These are phyloP conservation scores for Annulohypoxylon maeteangense DNA, from an alignment of 495 filamentous ascomycete species.

Conservation along the genomic window DNA sequence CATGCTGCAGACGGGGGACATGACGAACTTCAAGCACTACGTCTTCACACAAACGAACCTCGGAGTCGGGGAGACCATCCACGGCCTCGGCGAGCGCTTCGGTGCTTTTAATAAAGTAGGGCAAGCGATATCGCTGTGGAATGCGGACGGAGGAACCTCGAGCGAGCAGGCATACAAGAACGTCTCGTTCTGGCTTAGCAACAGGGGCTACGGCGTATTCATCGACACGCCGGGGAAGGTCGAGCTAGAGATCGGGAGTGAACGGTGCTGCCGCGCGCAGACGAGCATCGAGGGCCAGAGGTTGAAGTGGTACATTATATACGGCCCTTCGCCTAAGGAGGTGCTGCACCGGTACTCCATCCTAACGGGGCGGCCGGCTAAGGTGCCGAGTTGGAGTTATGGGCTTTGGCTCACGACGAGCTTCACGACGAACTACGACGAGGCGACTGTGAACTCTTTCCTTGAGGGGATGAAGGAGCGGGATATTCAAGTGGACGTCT, in stretches of 20 bases:
- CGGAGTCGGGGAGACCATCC: conserved; percentile 72
- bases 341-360: conserved; percentile 70
- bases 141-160: conserved; percentile 76
- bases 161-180: conserved; percentile 81
- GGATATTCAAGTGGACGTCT: conserved; percentile 73
- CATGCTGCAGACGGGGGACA: conserved; percentile 63
- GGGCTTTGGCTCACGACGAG: conserved; percentile 76
- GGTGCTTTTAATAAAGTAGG: conserved; percentile 77
- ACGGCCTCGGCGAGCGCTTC: conserved; percentile 77
- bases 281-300: conserved; percentile 70
- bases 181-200: conserved; percentile 75
- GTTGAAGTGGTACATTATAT: conserved; percentile 71
- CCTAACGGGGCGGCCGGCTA: conserved; percentile 68
- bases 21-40: conserved; percentile 65
- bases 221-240: conserved; percentile 69
- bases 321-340: conserved; percentile 74
- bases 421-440: conserved; percentile 77
- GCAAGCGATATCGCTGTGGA: conserved; percentile 74
- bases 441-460: conserved; percentile 72
- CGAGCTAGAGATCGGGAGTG: conserved; percentile 74
- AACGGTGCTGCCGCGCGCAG: conserved; percentile 72
- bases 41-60: conserved; percentile 72
- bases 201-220: conserved; percentile 76
- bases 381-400: conserved; percentile 75
- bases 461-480: conserved; percentile 73